A percentile compares a stretch with the other conserved stretches of the same genome.
Evolutionary conservation across 2,329 filamentous ascomycete genomes (phyloP).

Genomic region (Scortechinia acanthostroma): DNA sequence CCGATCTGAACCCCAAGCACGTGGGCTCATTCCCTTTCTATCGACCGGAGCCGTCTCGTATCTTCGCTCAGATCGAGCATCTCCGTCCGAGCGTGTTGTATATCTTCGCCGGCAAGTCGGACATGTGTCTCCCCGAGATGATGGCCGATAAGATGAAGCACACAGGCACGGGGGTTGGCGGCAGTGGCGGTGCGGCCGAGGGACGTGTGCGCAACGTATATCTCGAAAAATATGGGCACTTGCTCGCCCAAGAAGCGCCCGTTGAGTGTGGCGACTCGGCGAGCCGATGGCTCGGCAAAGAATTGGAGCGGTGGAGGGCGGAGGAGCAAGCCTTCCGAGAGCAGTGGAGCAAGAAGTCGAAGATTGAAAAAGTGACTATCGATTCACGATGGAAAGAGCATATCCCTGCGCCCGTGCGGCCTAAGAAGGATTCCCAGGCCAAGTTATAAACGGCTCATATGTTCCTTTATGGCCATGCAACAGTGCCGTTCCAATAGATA

Average conservation of each 20-base stretch:
- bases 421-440: too few relatives aligned
- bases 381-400: constrained; percentile 40
- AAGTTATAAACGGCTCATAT: too few relatives aligned
- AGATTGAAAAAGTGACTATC: constrained; percentile 45
- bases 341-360: constrained; percentile 40
- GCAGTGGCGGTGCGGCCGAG: constrained; percentile 54
- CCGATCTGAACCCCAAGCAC: constrained; percentile 32
- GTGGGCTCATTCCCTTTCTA: constrained; percentile 49
- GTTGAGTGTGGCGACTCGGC: constrained; percentile 54
- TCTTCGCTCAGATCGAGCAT: constrained; percentile 46
- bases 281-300: constrained; percentile 45
- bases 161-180: constrained; percentile 62
- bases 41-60: constrained; percentile 51
- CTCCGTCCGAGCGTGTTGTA: constrained; percentile 63
- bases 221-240: constrained; percentile 63
- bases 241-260: constrained; percentile 78
- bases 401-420: neutral
- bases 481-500: too few relatives aligned
- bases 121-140: constrained; percentile 40
- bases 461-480: too few relatives aligned
- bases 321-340: constrained; percentile 47
- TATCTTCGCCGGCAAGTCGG: constrained; percentile 56
- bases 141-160: constrained; percentile 49
- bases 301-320: constrained; percentile 45
- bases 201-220: constrained; percentile 63